phyloP scores from a whole-genome alignment of 768 basidiomycete genomes.

The Candolleomyces eurysporus region DNA sequence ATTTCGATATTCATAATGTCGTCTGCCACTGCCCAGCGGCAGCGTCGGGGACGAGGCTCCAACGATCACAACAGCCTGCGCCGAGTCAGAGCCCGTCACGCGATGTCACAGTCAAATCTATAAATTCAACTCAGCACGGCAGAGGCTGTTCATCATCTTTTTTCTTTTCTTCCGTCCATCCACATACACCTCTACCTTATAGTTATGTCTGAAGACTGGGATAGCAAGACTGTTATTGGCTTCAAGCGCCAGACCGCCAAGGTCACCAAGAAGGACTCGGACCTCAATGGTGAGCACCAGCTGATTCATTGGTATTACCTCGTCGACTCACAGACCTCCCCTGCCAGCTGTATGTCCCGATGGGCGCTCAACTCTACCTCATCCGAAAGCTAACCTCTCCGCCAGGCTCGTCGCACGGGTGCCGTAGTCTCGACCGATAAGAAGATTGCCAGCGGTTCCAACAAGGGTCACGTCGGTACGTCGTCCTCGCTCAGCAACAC shows the following conservation, averaged over 20 bases:
- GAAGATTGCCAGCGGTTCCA: slow-evolving; percentile 63
- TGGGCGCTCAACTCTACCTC: background rate
- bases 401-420: slow-evolving; percentile 71
- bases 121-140: slow-evolving; percentile 7
- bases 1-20: background rate
- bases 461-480: slow-evolving; percentile 77
- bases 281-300: slow-evolving; percentile 50
- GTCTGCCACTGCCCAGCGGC: background rate
- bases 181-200: slow-evolving; percentile 13
- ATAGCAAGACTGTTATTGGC: slow-evolving; percentile 72
- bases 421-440: slow-evolving; percentile 83
- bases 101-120: slow-evolving; percentile 12
- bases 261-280: slow-evolving; percentile 58
- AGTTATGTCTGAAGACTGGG: slow-evolving; percentile 67
- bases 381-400: slow-evolving; percentile 9
- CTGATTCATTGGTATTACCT: background rate
- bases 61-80: background rate
- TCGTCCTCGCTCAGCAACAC: slow-evolving; percentile 7
- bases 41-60: background rate
- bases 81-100: slow-evolving; percentile 14
- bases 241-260: slow-evolving; percentile 58
- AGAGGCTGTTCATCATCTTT: slow-evolving; percentile 1
- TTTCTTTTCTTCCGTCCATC: slow-evolving; percentile 12
- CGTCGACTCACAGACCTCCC: background rate
- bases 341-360: slow-evolving; percentile 50